phyloP scores from a whole-genome alignment of 768 basidiomycete genomes.

The Crucibulum laeve region DNA sequence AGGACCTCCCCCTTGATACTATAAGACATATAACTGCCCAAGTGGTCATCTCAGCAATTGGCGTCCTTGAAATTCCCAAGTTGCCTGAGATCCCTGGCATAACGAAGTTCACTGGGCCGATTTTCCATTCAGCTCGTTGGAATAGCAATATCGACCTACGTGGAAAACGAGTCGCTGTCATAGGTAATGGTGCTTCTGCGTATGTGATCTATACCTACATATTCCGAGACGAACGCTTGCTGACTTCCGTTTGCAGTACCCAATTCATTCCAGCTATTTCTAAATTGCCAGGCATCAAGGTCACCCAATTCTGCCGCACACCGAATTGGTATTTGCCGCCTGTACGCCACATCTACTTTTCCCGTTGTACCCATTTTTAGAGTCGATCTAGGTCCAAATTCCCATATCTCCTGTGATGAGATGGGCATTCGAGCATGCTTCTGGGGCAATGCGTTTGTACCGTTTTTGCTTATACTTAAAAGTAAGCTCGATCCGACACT shows the following conservation, averaged over 20 bases:
- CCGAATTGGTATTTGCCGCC: too few species aligned
- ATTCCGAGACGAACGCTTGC: not conserved
- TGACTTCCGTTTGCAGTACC: not conserved
- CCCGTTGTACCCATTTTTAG: too few species aligned
- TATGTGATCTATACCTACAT: slow-evolving; percentile 3
- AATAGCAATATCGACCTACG: slow-evolving; percentile 12
- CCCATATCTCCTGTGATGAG: too few species aligned
- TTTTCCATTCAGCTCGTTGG: slow-evolving; percentile 17
- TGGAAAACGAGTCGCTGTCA: slow-evolving; percentile 7
- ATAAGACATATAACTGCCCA: not conserved
- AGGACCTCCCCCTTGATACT: not conserved
- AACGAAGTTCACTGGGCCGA: slow-evolving; percentile 10
- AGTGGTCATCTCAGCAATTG: not conserved
- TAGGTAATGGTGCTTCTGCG: slow-evolving; percentile 18
- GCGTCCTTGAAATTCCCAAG: not conserved
- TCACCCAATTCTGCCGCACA: too few species aligned
- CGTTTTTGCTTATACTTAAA: too few species aligned
- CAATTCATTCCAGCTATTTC: not conserved
- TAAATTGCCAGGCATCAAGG: too few species aligned
- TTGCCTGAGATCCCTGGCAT: slow-evolving; percentile 12
- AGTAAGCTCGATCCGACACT: too few species aligned
- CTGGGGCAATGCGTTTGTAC: too few species aligned
- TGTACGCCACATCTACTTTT: too few species aligned
- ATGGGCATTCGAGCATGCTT: too few species aligned
- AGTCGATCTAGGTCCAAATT: too few species aligned